Conservation (phyloP, 2,329 filamentous ascomycete genomes). For the Calonectria naviculata region DNA sequence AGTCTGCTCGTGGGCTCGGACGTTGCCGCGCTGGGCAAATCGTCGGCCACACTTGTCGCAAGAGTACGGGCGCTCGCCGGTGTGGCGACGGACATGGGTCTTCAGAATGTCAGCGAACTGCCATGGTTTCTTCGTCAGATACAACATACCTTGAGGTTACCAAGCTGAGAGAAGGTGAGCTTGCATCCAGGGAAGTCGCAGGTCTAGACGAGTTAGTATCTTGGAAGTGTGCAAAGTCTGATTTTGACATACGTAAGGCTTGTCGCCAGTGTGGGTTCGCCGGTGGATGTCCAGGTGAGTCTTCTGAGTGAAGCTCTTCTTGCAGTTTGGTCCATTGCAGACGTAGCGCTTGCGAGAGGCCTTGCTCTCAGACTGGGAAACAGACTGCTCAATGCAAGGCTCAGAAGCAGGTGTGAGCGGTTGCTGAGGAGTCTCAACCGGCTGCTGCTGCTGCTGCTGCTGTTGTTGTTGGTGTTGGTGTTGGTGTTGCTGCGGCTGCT, state of each 20-base stretch:
- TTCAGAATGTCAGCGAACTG: conserved; percentile 48
- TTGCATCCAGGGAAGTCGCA: conserved; percentile 81
- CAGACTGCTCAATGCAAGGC: conserved; percentile 32
- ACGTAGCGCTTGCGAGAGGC: conserved; percentile 70
- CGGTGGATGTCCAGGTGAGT: conserved; percentile 93
- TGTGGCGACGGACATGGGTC: conserved; percentile 90
- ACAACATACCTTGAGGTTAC: conserved; percentile 82
- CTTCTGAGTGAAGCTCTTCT: conserved; percentile 89
- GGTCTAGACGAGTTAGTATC: conserved; percentile 53
- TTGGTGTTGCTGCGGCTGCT: not conserved
- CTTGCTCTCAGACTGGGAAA: conserved; percentile 41
- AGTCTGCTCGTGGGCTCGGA: conserved; percentile 84
- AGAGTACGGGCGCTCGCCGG: conserved; percentile 84
- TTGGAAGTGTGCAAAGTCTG: not conserved
- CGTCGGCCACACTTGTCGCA: conserved; percentile 84
- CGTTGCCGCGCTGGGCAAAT: conserved; percentile 88
- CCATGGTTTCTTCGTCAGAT: not conserved
- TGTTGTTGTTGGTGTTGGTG: not conserved
- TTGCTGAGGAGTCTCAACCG: conserved; percentile 37
- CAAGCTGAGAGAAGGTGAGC: conserved; percentile 87
- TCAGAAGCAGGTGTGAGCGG: conserved; percentile 40
- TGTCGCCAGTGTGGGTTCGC: conserved; percentile 88
- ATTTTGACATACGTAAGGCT: conserved; percentile 79
- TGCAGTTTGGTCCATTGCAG: conserved; percentile 80
- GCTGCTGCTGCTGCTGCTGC: not conserved